Percentiles rank a stretch among this genome's conserved stretches.
Evolutionary conservation across 441 rosid species (phyloP).

Genomic region (Sinapis alba): DNA sequence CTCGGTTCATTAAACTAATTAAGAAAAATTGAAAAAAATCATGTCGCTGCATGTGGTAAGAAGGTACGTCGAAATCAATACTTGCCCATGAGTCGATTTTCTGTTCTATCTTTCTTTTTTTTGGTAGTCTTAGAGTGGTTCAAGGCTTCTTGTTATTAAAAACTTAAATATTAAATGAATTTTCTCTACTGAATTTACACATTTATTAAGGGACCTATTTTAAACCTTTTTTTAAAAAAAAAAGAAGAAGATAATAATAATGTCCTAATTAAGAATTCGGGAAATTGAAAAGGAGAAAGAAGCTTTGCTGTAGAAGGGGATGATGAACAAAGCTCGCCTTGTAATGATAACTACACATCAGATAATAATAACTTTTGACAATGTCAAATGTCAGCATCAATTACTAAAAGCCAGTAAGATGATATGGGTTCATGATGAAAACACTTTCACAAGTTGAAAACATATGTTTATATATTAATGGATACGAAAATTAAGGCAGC

Average conservation of each 20-base stretch:
- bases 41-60: conserved; percentile 51
- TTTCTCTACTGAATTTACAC: neutral
- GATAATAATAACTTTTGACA: neutral
- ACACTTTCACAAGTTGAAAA: conserved; percentile 16
- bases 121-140: conserved; percentile 8
- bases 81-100: conserved; percentile 33
- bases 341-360: conserved; percentile 9
- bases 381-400: conserved; percentile 24
- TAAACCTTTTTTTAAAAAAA: neutral
- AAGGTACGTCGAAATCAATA: conserved; percentile 46
- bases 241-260: neutral
- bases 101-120: neutral
- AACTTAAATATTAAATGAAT: neutral
- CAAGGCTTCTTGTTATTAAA: conserved; percentile 11
- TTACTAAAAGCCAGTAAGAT: conserved; percentile 26
- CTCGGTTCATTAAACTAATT: conserved; percentile 29
- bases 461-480: neutral
- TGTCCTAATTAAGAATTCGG: neutral
- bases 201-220: neutral
- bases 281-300: neutral
- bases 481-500: conserved; percentile 3
- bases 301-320: conserved; percentile 9
- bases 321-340: conserved; percentile 22
- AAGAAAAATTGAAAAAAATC: conserved; percentile 13
- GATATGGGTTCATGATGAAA: conserved; percentile 9